Percentiles rank a stretch among this genome's conserved stretches.
Evolutionary conservation across 192 early-diverging fungal genomes (phyloP).

Genomic region (Entomortierella chlamydospora): DNA sequence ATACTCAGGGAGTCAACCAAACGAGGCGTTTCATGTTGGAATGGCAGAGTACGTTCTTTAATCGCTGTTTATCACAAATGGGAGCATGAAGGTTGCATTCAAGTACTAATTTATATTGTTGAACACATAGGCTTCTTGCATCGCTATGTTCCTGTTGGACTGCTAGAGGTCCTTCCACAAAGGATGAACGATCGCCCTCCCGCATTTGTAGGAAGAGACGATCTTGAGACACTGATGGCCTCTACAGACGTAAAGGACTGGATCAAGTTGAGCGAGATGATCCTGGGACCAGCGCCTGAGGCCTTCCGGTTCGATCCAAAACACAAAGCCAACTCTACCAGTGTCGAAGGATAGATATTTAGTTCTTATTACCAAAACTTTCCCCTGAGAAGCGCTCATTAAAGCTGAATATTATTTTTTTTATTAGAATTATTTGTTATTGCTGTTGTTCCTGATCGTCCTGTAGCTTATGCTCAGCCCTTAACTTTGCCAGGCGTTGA

Average conservation of each 20-base stretch:
- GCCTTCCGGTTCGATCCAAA: slow-evolving; percentile 94
- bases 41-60: slow-evolving; percentile 75
- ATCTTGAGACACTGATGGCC: slow-evolving; percentile 95
- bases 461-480: slow-evolving; percentile 16
- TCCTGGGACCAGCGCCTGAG: slow-evolving; percentile 90
- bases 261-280: slow-evolving; percentile 92
- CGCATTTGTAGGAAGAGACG: slow-evolving; percentile 85
- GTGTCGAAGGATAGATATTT: slow-evolving; percentile 35
- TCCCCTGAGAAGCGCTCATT: too few species aligned
- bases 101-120: slow-evolving; percentile 38
- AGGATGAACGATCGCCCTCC: slow-evolving; percentile 93
- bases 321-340: slow-evolving; percentile 86
- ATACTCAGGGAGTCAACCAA: slow-evolving; percentile 86
- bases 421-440: too few species aligned
- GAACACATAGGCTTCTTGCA: slow-evolving; percentile 56
- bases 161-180: slow-evolving; percentile 94
- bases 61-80: too few species aligned
- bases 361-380: not conserved
- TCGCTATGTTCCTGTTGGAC: slow-evolving; percentile 90
- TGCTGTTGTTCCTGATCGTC: not conserved
- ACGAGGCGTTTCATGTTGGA: slow-evolving; percentile 85
- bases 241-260: slow-evolving; percentile 83
- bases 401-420: too few species aligned
- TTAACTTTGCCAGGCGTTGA: slow-evolving; percentile 40
- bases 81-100: too few species aligned